Evolutionary conservation across 768 basidiomycete genomes (phyloP).

Genomic region (Tulasnella sp.): DNA sequence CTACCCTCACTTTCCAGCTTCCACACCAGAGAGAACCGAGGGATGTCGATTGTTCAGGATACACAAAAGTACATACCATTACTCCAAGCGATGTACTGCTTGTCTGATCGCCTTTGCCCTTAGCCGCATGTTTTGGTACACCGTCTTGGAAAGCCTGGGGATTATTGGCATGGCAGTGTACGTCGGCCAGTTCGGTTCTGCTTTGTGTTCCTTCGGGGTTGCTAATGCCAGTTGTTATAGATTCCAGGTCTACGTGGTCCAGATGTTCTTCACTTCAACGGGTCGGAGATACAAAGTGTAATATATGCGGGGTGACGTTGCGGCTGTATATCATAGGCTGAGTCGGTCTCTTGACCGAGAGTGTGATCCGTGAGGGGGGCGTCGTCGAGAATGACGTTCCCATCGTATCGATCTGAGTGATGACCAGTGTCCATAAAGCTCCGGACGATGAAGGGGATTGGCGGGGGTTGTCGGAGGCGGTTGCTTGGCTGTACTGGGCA

Average conservation of each 20-base stretch:
- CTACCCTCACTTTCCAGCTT: conserved; percentile 41
- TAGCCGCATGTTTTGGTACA: conserved; percentile 92
- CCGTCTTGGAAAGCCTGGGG: conserved; percentile 61
- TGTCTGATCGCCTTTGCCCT: not conserved
- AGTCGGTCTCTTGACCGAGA: not conserved
- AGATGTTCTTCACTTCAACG: conserved; percentile 94
- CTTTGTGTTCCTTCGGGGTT: not conserved
- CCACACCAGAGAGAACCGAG: conserved; percentile 87
- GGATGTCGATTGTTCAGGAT: conserved; percentile 84
- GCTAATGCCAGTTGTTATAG: conserved; percentile 31
- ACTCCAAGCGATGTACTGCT: not conserved
- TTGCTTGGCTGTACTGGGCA: too few relatives aligned
- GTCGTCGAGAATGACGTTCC: too few relatives aligned
- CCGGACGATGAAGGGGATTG: not conserved
- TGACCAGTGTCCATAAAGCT: not conserved
- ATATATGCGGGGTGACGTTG: not conserved
- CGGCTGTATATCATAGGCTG: not conserved
- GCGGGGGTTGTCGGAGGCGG: too few relatives aligned
- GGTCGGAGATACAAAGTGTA: conserved; percentile 83
- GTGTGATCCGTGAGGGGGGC: too few relatives aligned
- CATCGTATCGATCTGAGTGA: too few relatives aligned
- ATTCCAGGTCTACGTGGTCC: conserved; percentile 79
- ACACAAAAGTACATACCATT: conserved; percentile 56
- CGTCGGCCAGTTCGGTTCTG: conserved; percentile 23
- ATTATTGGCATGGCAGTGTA: conserved; percentile 82